Conservation (phyloP, 306 rosid genomes). For the Astragalus glycyphyllos region DNA sequence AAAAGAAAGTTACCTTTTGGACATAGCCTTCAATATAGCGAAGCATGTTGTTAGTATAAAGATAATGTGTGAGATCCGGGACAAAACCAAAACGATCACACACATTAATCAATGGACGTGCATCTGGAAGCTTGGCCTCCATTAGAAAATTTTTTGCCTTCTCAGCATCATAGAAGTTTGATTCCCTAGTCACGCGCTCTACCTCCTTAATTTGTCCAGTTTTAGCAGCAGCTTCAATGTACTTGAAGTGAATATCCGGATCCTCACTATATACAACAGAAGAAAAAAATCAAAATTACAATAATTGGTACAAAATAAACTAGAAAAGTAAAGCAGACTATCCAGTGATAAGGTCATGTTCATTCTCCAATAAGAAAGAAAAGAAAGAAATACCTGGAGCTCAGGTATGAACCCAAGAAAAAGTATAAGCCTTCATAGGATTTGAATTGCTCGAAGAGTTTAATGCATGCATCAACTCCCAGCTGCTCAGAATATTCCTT, state of each 20-base stretch:
- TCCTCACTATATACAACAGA: conserved; percentile 68
- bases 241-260: conserved; percentile 93
- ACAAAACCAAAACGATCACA: conserved; percentile 96
- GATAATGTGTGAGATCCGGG: conserved; percentile 94
- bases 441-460: conserved; percentile 92
- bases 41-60: conserved; percentile 91
- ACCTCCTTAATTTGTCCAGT: conserved; percentile 98
- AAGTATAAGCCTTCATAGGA: conserved; percentile 96
- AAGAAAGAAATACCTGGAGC: conserved; percentile 72
- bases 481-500: conserved; percentile 97
- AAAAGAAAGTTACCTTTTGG: conserved; percentile 84
- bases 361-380: conserved; percentile 32
- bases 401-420: conserved; percentile 89
- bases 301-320: conserved; percentile 7
- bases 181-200: conserved; percentile 95
- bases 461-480: conserved; percentile 90
- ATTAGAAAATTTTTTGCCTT: conserved; percentile 90
- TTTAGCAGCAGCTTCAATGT: conserved; percentile 96
- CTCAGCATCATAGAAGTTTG: conserved; percentile 89
- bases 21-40: conserved; percentile 96
- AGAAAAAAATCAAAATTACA: conserved; percentile 25
- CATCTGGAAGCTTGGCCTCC: conserved; percentile 98
- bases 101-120: conserved; percentile 93
- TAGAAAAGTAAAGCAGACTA: neutral
- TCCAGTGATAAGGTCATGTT: conserved; percentile 23